Evolutionary conservation across 495 filamentous ascomycete species (phyloP).

Genomic region (Neurospora sp.): DNA sequence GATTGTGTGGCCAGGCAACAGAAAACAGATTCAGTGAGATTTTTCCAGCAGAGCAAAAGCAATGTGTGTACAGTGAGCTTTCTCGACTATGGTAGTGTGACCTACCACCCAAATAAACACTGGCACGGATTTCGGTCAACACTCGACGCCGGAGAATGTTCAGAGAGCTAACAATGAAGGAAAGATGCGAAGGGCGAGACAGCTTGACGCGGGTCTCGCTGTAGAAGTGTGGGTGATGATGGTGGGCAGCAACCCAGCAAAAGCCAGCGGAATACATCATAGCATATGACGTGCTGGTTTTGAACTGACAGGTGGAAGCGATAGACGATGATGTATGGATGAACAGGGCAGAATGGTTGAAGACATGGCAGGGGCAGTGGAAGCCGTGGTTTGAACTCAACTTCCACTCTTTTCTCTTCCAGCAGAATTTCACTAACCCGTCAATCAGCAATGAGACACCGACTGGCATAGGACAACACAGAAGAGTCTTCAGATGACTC

Average conservation of each 20-base stretch:
- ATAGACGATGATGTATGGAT: neutral
- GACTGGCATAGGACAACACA: neutral
- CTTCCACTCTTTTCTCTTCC: neutral
- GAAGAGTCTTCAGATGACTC: neutral
- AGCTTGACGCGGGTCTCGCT: too few relatives aligned
- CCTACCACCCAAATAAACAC: too few relatives aligned
- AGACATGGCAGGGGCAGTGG: neutral
- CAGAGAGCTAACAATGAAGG: too few relatives aligned
- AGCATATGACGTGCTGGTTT: neutral
- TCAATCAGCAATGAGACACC: neutral
- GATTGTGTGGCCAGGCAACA: too few relatives aligned
- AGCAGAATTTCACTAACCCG: neutral
- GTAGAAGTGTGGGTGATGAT: too few relatives aligned
- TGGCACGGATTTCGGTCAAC: too few relatives aligned
- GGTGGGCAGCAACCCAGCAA: neutral
- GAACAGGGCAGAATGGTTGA: neutral
- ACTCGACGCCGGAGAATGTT: too few relatives aligned
- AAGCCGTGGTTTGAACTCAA: neutral
- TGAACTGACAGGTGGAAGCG: neutral
- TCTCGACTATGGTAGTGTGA: too few relatives aligned
- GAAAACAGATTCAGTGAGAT: too few relatives aligned
- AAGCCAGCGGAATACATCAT: neutral
- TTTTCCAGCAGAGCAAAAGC: too few relatives aligned
- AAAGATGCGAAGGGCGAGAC: too few relatives aligned
- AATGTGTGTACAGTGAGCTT: too few relatives aligned